These are phyloP conservation scores for Cunninghamia lanceolata DNA, from an alignment of 75 land plant genomes.

Conservation along the genomic window DNA sequence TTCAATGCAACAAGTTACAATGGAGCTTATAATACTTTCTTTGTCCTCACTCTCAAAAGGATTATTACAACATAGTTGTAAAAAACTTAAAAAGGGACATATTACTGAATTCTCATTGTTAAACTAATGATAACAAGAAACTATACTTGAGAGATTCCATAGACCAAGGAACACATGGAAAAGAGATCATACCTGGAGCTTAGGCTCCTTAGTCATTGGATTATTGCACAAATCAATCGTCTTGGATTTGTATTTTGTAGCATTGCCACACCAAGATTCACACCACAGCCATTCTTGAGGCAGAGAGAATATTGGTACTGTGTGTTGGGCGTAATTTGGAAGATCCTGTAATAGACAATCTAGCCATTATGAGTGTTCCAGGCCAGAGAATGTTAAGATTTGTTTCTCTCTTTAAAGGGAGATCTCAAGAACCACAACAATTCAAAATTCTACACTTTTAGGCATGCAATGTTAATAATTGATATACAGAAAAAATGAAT, in stretches of 20 bases:
- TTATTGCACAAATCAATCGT: slow-evolving; percentile 98
- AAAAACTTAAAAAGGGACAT: background rate
- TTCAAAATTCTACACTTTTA: background rate
- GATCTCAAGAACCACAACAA: background rate
- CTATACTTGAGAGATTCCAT: background rate
- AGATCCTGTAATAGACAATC: slow-evolving; percentile 63
- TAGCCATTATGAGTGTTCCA: background rate
- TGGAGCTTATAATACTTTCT: background rate
- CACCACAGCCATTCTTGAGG: slow-evolving; percentile 99
- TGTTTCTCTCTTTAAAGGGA: background rate
- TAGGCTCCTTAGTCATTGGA: slow-evolving; percentile 99
- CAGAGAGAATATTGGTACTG: slow-evolving; percentile 91
- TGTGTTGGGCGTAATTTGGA: slow-evolving; percentile 98
- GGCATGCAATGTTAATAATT: background rate
- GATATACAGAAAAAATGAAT: background rate
- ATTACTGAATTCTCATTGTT: background rate
- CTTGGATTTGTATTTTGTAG: slow-evolving; percentile 89
- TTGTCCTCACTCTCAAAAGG: background rate
- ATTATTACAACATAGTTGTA: background rate
- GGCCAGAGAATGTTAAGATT: background rate
- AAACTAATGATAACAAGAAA: background rate
- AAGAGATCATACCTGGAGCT: slow-evolving; percentile 67
- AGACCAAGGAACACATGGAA: background rate
- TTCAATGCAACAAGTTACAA: background rate
- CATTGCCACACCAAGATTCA: slow-evolving; percentile 99